phyloP scores from a whole-genome alignment of 2,329 filamentous ascomycete species.

The Pseudogymnoascus sp. region DNA sequence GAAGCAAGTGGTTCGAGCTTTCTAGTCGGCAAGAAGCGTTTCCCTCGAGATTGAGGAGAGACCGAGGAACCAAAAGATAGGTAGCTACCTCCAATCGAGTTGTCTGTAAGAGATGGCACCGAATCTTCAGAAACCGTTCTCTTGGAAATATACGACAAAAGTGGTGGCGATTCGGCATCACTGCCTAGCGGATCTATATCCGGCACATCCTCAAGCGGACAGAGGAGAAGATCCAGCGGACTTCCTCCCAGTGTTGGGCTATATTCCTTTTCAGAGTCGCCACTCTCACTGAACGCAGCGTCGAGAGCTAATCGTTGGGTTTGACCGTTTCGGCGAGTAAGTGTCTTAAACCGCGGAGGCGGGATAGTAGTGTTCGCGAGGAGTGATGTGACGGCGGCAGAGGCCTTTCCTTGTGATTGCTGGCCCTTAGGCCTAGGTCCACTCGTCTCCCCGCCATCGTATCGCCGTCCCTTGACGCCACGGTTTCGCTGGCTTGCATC shows the following conservation, averaged over 20 bases:
- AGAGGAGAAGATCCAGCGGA: conserved; percentile 52
- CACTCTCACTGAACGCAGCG: conserved; percentile 38
- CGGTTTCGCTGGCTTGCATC: conserved; percentile 20
- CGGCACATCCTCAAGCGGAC: conserved; percentile 50
- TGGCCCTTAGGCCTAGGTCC: not conserved
- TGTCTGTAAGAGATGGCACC: conserved; percentile 48
- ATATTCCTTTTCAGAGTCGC: conserved; percentile 47
- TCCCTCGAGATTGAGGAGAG: conserved; percentile 29
- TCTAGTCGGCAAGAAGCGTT: conserved; percentile 36
- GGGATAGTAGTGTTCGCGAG: conserved; percentile 56
- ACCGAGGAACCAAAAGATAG: conserved; percentile 19
- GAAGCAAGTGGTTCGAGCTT: conserved; percentile 49
- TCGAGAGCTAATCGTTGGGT: conserved; percentile 44
- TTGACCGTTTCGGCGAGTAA: conserved; percentile 17
- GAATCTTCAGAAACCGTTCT: conserved; percentile 54
- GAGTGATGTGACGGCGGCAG: conserved; percentile 49
- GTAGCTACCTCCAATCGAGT: conserved; percentile 36
- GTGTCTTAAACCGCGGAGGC: conserved; percentile 31
- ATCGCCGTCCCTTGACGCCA: conserved; percentile 18
- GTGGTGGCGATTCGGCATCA: conserved; percentile 46
- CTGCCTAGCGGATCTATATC: conserved; percentile 39
- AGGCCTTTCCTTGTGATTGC: not conserved
- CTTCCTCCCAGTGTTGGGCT: conserved; percentile 46
- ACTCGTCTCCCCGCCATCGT: conserved; percentile 17
- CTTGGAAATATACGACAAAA: conserved; percentile 37